Conservation (phyloP, 2,329 filamentous ascomycete genomes). For the Leptographium wingfieldii region DNA sequence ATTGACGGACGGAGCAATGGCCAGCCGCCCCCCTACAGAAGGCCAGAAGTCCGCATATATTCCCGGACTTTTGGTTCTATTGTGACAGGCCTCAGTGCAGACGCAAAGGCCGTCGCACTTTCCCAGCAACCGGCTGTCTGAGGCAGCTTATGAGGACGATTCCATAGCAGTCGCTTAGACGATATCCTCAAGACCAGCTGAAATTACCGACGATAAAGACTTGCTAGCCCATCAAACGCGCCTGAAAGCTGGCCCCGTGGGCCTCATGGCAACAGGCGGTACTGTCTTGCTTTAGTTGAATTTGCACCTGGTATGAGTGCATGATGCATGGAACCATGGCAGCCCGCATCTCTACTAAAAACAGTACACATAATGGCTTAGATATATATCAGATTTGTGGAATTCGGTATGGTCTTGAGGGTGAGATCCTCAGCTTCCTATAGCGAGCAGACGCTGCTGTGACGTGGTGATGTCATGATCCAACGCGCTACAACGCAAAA, state of each 20-base stretch:
- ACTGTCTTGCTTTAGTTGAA: slow-evolving; percentile 11
- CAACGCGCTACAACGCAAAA: slow-evolving; percentile 31
- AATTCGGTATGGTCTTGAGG: slow-evolving; percentile 30
- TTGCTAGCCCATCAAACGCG: slow-evolving; percentile 3
- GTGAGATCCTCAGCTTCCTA: slow-evolving; percentile 29
- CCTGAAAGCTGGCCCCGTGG: slow-evolving; percentile 4
- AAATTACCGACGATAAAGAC: slow-evolving; percentile 5
- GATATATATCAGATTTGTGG: not conserved
- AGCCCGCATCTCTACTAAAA: not conserved
- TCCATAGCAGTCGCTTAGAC: slow-evolving; percentile 7
- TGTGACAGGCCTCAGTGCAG: slow-evolving; percentile 11
- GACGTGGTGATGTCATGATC: slow-evolving; percentile 31
- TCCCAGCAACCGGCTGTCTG: slow-evolving; percentile 9
- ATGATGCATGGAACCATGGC: slow-evolving; percentile 12
- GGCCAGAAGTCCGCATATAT: not conserved
- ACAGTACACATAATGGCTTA: too few species aligned
- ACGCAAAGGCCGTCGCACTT: slow-evolving; percentile 11
- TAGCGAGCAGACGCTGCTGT: slow-evolving; percentile 25
- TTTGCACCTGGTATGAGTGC: slow-evolving; percentile 6
- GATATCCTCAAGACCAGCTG: slow-evolving; percentile 4
- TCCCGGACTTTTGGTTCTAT: slow-evolving; percentile 8
- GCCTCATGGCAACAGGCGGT: slow-evolving; percentile 1
- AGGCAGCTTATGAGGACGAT: slow-evolving; percentile 5
- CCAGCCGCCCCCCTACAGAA: not conserved
- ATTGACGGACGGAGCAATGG: too few species aligned